A percentile compares a stretch with the other conserved stretches of the same genome.
Conservation (phyloP, 2,329 filamentous ascomycete genomes). For the Neurospora sp. region DNA sequence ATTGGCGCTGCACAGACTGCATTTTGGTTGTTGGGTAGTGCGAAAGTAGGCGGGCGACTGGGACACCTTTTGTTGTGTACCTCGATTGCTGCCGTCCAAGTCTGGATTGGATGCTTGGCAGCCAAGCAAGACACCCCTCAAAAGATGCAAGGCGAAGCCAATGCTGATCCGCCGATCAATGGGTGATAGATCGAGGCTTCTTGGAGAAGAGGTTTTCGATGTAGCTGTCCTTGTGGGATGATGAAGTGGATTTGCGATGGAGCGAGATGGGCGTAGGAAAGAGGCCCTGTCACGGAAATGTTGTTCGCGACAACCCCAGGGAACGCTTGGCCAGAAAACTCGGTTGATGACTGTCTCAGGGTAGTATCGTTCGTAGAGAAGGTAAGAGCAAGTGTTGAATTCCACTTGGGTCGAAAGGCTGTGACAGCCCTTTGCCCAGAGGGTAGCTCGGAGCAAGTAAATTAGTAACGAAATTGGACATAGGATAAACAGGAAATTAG, state of each 20-base stretch:
- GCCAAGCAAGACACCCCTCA: neutral
- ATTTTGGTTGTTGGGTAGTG: constrained; percentile 31
- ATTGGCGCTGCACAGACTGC: constrained; percentile 65
- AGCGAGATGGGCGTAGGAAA: neutral
- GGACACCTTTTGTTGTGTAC: neutral
- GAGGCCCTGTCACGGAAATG: neutral
- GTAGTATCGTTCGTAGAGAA: neutral
- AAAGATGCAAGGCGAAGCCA: neutral
- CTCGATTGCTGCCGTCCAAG: neutral
- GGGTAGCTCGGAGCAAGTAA: neutral
- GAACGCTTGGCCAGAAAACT: neutral
- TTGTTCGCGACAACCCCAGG: neutral
- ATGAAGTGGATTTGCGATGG: neutral
- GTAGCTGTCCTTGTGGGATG: neutral
- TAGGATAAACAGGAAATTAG: neutral
- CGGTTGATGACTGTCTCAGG: neutral
- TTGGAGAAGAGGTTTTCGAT: neutral
- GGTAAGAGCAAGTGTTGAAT: neutral
- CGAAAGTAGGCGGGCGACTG: neutral
- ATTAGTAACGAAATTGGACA: neutral
- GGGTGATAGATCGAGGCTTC: neutral
- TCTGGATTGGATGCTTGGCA: neutral
- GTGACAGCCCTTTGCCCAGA: neutral
- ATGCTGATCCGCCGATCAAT: neutral
- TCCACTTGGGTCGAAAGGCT: neutral